Conservation (phyloP, 768 basidiomycete genomes). For the Hygrophoropsis aurantiaca region DNA sequence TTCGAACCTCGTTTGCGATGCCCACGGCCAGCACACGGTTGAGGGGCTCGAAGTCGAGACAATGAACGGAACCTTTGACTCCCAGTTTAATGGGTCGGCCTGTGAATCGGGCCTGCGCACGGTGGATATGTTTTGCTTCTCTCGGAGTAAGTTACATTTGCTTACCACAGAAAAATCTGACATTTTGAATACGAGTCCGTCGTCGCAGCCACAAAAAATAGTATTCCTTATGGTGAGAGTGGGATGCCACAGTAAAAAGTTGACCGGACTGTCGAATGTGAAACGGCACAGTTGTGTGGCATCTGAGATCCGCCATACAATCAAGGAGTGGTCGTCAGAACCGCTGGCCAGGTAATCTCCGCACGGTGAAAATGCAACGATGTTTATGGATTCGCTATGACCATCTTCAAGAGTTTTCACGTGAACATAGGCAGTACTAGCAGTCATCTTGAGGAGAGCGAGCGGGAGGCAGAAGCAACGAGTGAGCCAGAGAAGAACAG, state of each 20-base stretch:
- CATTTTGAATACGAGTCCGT: not conserved
- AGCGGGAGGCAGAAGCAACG: no score
- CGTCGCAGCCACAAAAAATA: not conserved
- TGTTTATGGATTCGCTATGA: not conserved
- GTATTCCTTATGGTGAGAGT: not conserved
- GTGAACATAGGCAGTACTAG: no score
- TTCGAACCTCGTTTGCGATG: not conserved
- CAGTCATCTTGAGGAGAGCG: no score
- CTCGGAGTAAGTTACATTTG: not conserved
- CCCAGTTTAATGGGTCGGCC: not conserved
- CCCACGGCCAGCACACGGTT: not conserved
- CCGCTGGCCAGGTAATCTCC: not conserved
- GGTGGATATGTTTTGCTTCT: not conserved
- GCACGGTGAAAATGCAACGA: not conserved
- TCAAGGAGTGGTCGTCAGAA: not conserved
- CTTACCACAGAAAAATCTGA: constrained; percentile 1
- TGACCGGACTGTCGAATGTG: constrained; percentile 2
- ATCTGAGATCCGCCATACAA: not conserved
- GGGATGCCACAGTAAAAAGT: not conserved
- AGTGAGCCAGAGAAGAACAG: no score
- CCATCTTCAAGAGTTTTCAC: no score
- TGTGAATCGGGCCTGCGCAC: not conserved
- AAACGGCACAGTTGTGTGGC: not conserved
- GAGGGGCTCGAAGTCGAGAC: not conserved
- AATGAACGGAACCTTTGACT: not conserved